Evolutionary conservation across 148 eudicot species (phyloP).

Genomic region (Silene latifolia): DNA sequence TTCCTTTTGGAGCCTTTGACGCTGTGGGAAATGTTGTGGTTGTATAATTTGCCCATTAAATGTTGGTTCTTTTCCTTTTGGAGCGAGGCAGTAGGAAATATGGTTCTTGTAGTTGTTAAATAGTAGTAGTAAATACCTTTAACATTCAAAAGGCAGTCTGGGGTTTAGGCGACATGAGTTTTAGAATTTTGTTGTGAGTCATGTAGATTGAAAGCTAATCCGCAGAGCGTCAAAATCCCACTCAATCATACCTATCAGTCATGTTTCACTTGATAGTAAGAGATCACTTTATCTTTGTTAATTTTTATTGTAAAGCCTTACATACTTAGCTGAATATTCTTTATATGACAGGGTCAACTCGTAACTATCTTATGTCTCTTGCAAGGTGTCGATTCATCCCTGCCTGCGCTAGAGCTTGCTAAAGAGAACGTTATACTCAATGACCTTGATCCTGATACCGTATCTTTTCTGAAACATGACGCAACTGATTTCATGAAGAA

Average conservation of each 20-base stretch:
- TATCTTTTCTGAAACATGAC: conserved; percentile 70
- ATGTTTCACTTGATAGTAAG: background rate
- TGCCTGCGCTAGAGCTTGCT: conserved; percentile 86
- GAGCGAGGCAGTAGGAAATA: background rate
- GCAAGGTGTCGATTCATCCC: conserved; percentile 76
- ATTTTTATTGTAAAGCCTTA: background rate
- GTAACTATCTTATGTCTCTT: conserved; percentile 10
- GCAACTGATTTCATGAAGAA: conserved; percentile 79
- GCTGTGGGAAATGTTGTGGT: background rate
- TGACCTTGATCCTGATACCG: conserved; percentile 48
- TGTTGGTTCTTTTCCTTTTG: background rate
- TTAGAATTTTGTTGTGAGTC: background rate
- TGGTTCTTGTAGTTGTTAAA: background rate
- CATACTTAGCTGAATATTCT: conserved; percentile 12
- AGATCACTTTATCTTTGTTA: background rate
- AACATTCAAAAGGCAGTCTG: background rate
- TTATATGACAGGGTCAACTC: conserved; percentile 2
- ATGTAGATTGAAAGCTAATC: background rate
- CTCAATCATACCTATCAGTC: background rate
- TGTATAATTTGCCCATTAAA: background rate
- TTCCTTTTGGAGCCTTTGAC: background rate
- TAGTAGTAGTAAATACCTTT: background rate
- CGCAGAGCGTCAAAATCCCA: background rate
- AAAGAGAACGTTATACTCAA: conserved; percentile 61
- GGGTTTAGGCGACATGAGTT: background rate